phyloP scores from a whole-genome alignment of 2,329 filamentous ascomycete species.

The Corinectria fuckeliana region DNA sequence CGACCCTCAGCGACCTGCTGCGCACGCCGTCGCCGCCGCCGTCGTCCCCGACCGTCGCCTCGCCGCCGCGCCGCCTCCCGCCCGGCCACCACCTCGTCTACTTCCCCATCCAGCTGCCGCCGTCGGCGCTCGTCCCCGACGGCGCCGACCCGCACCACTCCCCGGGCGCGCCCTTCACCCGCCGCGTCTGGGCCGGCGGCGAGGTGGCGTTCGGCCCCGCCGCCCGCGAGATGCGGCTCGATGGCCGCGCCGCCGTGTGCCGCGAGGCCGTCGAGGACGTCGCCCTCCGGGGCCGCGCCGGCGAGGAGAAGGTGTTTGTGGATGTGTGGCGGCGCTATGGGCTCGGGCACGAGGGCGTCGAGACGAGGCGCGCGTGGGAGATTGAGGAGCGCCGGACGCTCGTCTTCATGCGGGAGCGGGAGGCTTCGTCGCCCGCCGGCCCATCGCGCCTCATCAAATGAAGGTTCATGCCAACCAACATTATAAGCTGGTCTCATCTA shows the following conservation, averaged over 20 bases:
- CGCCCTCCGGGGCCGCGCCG: conserved; percentile 40
- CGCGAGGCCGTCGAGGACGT: conserved; percentile 53
- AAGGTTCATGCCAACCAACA: conserved; percentile 28
- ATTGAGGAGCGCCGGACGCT: conserved; percentile 58
- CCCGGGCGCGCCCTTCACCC: conserved; percentile 73
- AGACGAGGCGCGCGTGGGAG: conserved; percentile 30
- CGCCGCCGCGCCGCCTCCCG: conserved; percentile 53
- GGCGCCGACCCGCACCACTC: conserved; percentile 83
- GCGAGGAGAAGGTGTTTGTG: conserved; percentile 57
- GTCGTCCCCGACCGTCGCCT: conserved; percentile 23
- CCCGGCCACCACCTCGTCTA: conserved; percentile 84
- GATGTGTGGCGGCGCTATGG: conserved; percentile 57
- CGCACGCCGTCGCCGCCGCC: conserved; percentile 25
- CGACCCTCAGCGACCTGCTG: conserved; percentile 65
- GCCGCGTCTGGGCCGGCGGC: conserved; percentile 91
- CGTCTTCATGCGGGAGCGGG: conserved; percentile 57
- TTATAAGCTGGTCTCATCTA: not conserved
- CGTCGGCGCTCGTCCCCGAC: conserved; percentile 73
- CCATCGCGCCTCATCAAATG: conserved; percentile 37
- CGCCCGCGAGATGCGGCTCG: conserved; percentile 46
- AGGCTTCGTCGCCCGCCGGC: conserved; percentile 17
- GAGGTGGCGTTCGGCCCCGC: conserved; percentile 65
- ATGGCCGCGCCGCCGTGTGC: conserved; percentile 51
- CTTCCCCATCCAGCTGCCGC: conserved; percentile 75
- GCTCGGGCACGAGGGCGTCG: conserved; percentile 27